These are phyloP conservation scores for Cladophialophora carrionii DNA, from an alignment of 2,329 filamentous ascomycete species.

Conservation along the genomic window DNA sequence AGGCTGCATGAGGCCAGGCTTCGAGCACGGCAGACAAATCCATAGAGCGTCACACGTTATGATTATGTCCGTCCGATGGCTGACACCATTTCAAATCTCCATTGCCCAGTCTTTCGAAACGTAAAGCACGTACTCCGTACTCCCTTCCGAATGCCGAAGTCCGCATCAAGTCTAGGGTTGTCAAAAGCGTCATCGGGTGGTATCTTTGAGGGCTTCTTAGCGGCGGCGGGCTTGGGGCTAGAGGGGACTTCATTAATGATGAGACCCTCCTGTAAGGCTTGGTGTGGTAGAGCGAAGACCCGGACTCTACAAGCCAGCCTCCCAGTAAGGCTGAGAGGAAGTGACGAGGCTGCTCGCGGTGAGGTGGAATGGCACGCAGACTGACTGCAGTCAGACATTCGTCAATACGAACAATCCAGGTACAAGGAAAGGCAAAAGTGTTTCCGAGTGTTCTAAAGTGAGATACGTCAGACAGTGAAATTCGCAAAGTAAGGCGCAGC, in stretches of 20 bases:
- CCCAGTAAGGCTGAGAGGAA: background rate
- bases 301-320: background rate
- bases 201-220: background rate
- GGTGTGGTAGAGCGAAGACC: background rate
- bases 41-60: background rate
- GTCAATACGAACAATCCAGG: background rate
- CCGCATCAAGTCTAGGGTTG: background rate
- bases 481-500: background rate
- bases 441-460: background rate
- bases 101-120: background rate
- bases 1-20: background rate
- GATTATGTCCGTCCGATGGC: background rate
- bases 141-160: conserved; percentile 17
- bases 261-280: background rate
- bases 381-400: background rate
- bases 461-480: background rate
- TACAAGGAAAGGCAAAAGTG: no score
- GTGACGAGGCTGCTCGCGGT: background rate
- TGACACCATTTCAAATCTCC: conserved; percentile 7
- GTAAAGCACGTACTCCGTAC: background rate
- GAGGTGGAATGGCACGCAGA: background rate
- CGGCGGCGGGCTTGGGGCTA: background rate
- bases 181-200: conserved; percentile 1
- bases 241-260: background rate
- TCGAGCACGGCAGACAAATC: background rate